phyloP scores from a whole-genome alignment of 208 protist genomes.

The Acanthamoeba sp. region DNA sequence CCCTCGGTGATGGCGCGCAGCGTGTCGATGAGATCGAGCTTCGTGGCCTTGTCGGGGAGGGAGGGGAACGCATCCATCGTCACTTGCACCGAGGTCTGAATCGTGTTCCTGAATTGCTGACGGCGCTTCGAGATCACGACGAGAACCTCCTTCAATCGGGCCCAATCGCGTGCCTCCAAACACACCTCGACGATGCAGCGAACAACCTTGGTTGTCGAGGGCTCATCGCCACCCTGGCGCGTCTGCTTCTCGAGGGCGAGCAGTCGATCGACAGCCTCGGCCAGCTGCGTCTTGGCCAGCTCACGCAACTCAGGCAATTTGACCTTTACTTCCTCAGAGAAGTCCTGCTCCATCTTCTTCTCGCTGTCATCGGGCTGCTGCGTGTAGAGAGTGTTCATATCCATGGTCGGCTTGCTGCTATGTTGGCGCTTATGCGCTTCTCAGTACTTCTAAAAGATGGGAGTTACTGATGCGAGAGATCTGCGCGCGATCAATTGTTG shows the following conservation, averaged over 20 bases:
- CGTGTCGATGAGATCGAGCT: slow-evolving; percentile 93
- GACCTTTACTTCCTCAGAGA: slow-evolving; percentile 18
- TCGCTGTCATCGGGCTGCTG: slow-evolving; percentile 13
- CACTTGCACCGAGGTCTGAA: slow-evolving; percentile 88
- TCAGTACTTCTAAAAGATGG: neutral
- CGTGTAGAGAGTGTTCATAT: slow-evolving; percentile 55
- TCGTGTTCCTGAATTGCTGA: slow-evolving; percentile 89
- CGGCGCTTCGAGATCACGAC: slow-evolving; percentile 95
- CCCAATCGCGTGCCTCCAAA: slow-evolving; percentile 91
- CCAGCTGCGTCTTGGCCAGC: slow-evolving; percentile 67
- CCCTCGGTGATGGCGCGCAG: slow-evolving; percentile 94
- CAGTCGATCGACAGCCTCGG: slow-evolving; percentile 92
- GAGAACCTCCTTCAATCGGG: slow-evolving; percentile 92
- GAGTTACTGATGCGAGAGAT: neutral
- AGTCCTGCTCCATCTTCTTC: slow-evolving; percentile 74
- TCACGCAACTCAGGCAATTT: slow-evolving; percentile 6
- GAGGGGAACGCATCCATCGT: slow-evolving; percentile 89
- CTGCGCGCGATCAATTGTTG: neutral
- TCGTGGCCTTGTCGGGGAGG: slow-evolving; percentile 88
- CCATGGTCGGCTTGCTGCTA: neutral
- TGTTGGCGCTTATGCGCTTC: neutral
- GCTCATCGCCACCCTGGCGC: slow-evolving; percentile 81
- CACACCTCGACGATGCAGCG: slow-evolving; percentile 94
- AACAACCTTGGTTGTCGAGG: slow-evolving; percentile 89
- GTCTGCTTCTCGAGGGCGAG: slow-evolving; percentile 94